phyloP scores from a whole-genome alignment of 2,329 filamentous ascomycete species.

The Neonectria ditissima region DNA sequence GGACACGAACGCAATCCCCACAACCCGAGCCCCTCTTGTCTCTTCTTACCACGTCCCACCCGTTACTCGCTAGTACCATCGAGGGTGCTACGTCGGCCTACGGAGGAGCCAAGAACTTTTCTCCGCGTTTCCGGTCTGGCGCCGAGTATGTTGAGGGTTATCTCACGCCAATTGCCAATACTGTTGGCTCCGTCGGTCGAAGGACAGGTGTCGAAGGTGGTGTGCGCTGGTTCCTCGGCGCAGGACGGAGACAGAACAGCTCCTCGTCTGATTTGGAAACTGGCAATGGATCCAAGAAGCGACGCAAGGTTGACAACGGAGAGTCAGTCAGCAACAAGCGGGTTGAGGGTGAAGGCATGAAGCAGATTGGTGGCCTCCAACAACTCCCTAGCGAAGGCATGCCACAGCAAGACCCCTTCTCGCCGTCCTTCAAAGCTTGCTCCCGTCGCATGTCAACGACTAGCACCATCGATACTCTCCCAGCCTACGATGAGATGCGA shows the following conservation, averaged over 20 bases:
- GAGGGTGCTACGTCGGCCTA: slow-evolving; percentile 88
- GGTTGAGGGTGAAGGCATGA: slow-evolving; percentile 45
- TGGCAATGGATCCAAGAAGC: slow-evolving; percentile 64
- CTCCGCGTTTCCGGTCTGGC: slow-evolving; percentile 87
- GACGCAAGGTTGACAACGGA: slow-evolving; percentile 66
- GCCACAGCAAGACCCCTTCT: slow-evolving; percentile 43
- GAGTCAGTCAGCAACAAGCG: slow-evolving; percentile 47
- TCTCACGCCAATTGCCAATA: slow-evolving; percentile 86
- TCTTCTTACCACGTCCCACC: slow-evolving; percentile 88
- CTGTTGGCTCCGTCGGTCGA: slow-evolving; percentile 84
- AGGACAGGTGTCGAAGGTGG: slow-evolving; percentile 90
- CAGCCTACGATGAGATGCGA: slow-evolving; percentile 83
- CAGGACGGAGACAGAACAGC: slow-evolving; percentile 63
- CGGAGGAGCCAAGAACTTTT: slow-evolving; percentile 88
- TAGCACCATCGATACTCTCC: slow-evolving; percentile 79
- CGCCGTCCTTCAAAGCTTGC: slow-evolving; percentile 42
- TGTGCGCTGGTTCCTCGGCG: slow-evolving; percentile 84
- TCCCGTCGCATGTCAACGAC: slow-evolving; percentile 71
- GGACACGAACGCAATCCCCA: slow-evolving; percentile 52
- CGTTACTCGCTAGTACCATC: slow-evolving; percentile 85
- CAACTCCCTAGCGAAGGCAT: slow-evolving; percentile 33
- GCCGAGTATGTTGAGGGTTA: slow-evolving; percentile 93
- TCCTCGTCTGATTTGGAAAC: slow-evolving; percentile 61
- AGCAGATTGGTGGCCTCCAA: slow-evolving; percentile 38
- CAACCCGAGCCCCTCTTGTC: slow-evolving; percentile 85